phyloP scores from a whole-genome alignment of 176 grass and related monocot genomes.

The Eleusine indica region DNA sequence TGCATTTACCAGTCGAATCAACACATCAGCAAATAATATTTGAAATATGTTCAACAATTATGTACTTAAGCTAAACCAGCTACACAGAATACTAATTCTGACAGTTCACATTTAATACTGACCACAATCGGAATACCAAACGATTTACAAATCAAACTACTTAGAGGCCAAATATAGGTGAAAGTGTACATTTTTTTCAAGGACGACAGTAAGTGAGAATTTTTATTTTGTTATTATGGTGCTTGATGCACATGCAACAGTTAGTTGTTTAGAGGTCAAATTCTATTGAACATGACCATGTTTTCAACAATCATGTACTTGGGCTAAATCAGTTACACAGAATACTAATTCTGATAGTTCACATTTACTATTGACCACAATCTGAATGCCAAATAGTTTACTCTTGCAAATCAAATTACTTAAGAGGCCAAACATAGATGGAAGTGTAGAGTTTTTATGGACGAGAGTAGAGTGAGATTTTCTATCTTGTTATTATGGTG shows the following conservation, averaged over 20 bases:
- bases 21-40: slow-evolving; percentile 33
- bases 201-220: neutral
- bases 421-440: neutral
- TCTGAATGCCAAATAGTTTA: slow-evolving; percentile 3
- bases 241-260: neutral
- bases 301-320: neutral
- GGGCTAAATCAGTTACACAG: neutral
- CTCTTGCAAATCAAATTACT: neutral
- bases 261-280: neutral
- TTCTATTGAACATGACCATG: neutral
- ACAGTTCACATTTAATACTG: neutral
- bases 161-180: neutral
- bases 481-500: neutral
- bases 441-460: neutral
- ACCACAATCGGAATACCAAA: neutral
- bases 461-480: neutral
- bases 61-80: slow-evolving; percentile 17
- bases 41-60: neutral
- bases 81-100: neutral
- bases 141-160: slow-evolving; percentile 2
- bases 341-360: slow-evolving; percentile 6
- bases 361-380: neutral
- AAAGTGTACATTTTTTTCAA: neutral
- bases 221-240: neutral
- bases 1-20: slow-evolving; percentile 48